Evolutionary conservation across 805 yeast species (phyloP).

Genomic region (Geotrichum ghanense): DNA sequence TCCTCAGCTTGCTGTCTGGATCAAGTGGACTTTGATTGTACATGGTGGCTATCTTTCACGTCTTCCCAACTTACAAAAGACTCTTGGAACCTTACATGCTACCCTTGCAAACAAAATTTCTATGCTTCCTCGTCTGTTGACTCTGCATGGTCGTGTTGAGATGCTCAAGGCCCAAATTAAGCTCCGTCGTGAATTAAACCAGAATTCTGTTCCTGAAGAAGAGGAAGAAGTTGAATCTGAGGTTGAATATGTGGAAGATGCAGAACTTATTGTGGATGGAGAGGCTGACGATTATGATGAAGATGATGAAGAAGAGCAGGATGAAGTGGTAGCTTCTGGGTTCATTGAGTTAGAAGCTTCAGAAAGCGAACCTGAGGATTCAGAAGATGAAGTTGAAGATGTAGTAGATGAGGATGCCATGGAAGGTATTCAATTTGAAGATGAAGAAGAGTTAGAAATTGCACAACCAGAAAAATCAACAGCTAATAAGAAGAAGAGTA

Average conservation of each 20-base stretch:
- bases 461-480: constrained; percentile 8
- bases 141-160: constrained; percentile 78
- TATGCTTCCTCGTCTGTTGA: constrained; percentile 53
- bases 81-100: constrained; percentile 45
- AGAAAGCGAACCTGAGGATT: constrained; percentile 23
- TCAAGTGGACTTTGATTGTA: constrained; percentile 64
- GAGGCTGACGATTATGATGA: constrained; percentile 32
- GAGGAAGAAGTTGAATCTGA: constrained; percentile 22
- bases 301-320: constrained; percentile 23
- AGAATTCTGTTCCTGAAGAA: constrained; percentile 27
- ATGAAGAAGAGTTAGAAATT: constrained; percentile 19
- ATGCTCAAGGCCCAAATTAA: constrained; percentile 65
- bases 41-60: constrained; percentile 56
- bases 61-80: constrained; percentile 39
- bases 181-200: constrained; percentile 42
- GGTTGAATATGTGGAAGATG: constrained; percentile 29
- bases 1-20: constrained; percentile 49
- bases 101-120: constrained; percentile 45
- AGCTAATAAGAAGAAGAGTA: constrained; percentile 1
- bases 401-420: constrained; percentile 20
- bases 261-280: constrained; percentile 34
- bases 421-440: constrained; percentile 20
- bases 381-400: constrained; percentile 26
- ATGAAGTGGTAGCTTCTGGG: constrained; percentile 35
- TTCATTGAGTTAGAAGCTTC: constrained; percentile 26